A percentile compares a stretch with the other conserved stretches of the same genome.
Conservation (phyloP, 2,329 filamentous ascomycete species). For the Bipolaris bicolor region DNA sequence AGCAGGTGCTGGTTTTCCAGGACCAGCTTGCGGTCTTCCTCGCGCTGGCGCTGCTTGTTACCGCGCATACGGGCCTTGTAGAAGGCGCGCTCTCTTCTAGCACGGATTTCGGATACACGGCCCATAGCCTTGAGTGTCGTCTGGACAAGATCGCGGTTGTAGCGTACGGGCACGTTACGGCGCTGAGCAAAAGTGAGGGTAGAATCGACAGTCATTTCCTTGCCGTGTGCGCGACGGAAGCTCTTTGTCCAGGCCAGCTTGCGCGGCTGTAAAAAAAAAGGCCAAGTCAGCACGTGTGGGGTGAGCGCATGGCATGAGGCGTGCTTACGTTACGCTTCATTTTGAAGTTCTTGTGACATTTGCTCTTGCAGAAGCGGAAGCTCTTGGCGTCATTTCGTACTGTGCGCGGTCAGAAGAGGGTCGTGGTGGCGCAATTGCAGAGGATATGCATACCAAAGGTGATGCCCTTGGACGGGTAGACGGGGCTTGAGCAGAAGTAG, state of each 20-base stretch:
- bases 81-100: constrained; percentile 84
- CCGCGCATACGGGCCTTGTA: constrained; percentile 94
- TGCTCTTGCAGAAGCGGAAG: constrained; percentile 69
- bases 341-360: constrained; percentile 75
- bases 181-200: constrained; percentile 91
- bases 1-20: constrained; percentile 92
- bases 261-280: constrained; percentile 5
- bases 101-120: constrained; percentile 83
- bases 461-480: constrained; percentile 56
- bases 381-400: constrained; percentile 61
- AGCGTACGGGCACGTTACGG: constrained; percentile 92
- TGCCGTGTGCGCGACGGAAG: constrained; percentile 54
- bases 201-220: constrained; percentile 83
- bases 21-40: constrained; percentile 83
- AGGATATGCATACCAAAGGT: constrained; percentile 56
- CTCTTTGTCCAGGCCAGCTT: constrained; percentile 56
- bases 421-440: background rate
- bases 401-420: background rate
- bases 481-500: constrained; percentile 72
- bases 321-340: constrained; percentile 96
- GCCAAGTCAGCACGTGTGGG: background rate
- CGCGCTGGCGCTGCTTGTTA: constrained; percentile 82
- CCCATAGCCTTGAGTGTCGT: constrained; percentile 93
- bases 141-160: constrained; percentile 88
- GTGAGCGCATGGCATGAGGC: constrained; percentile 52